These are phyloP conservation scores for Lagenidium giganteum DNA, from an alignment of 352 stramenopile genomes.

Conservation along the genomic window DNA sequence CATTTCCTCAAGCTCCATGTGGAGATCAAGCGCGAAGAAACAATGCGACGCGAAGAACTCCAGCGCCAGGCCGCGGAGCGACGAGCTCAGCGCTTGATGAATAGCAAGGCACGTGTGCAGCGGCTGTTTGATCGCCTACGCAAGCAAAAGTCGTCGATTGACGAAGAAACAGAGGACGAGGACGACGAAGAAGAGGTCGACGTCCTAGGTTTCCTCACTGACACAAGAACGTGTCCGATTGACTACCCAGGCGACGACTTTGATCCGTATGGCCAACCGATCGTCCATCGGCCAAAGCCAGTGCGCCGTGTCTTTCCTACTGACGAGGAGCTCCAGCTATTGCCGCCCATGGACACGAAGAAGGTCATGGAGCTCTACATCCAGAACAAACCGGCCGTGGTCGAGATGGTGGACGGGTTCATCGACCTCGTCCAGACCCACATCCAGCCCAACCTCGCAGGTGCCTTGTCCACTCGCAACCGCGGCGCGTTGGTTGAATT, in stretches of 20 bases:
- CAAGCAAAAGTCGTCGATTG: slow-evolving; percentile 3
- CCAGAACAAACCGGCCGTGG: slow-evolving; percentile 49
- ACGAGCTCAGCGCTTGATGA: background rate
- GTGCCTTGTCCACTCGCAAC: slow-evolving; percentile 30
- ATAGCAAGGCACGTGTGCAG: background rate
- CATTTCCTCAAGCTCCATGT: slow-evolving; percentile 59
- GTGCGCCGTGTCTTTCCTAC: slow-evolving; percentile 33
- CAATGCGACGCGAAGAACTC: slow-evolving; percentile 5
- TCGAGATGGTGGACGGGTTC: slow-evolving; percentile 72
- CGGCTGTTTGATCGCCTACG: slow-evolving; percentile 1
- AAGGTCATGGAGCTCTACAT: slow-evolving; percentile 43
- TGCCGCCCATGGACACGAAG: slow-evolving; percentile 60
- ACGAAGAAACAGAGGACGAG: slow-evolving; percentile 11
- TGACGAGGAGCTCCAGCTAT: slow-evolving; percentile 37
- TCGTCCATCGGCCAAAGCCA: slow-evolving; percentile 10
- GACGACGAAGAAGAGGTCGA: slow-evolving; percentile 11
- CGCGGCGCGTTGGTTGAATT: slow-evolving; percentile 51
- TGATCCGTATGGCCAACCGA: slow-evolving; percentile 26
- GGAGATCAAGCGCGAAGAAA: slow-evolving; percentile 27
- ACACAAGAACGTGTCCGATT: slow-evolving; percentile 21
- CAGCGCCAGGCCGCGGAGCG: background rate
- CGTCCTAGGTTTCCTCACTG: background rate
- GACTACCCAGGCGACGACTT: slow-evolving; percentile 28
- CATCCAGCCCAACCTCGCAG: slow-evolving; percentile 36
- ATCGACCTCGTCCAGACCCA: slow-evolving; percentile 46